Evolutionary conservation across 192 early-diverging fungal genomes (phyloP), one percentile per base, ranked within the genome.

Genomic region (Backusella morwellensis): DNA sequence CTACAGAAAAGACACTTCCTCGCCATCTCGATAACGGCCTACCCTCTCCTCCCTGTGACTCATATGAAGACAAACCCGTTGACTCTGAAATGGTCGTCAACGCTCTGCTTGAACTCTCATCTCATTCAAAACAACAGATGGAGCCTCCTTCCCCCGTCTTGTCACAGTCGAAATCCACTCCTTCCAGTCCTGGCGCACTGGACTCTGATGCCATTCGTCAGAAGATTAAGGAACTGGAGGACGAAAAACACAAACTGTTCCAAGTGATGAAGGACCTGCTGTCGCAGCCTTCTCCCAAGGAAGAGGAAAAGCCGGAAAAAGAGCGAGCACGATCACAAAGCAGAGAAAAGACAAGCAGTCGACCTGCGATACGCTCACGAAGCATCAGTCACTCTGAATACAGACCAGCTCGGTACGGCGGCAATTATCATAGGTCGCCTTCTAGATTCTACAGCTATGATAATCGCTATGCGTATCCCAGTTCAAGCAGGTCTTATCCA

Each of bases 231-330:
- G 21, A 35, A 42, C 63, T 75, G 32, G 21, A 66, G 47, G 19
- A 75, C n/a, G 74, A 75, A 26, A 75, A 75, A 66, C 74, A 75
- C 44, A 36, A 21, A n/a, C 32, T 75, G 26, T 75, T 75, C 38
- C 74, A 75, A 42, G 74, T 42, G 12, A 75, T 75, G 74, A 75
- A 75, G 44, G 74, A 68, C 19, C 52, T 75, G 17, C 29, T 74
- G 50, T 72, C 70, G 11, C 41, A 36, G 6, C 42, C 69, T 19
- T 66, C 63, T 66, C 32, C 35, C 14, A 36, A 68, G 9, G n/a
- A 56, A 29, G 23, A 63, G 14, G 56, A 12, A 23, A 29, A 63
- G 23, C 56, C 56, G 14, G 56, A 59, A 59, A 63, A 63, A 63
- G 56, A 63, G 26, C 12, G 56, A 29, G 56, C 56, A 63, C 56